Evolutionary conservation across 176 grass and related monocot species (phyloP), one percentile per base, ranked within the genome.

Genomic region (Ensete ventricosum): DNA sequence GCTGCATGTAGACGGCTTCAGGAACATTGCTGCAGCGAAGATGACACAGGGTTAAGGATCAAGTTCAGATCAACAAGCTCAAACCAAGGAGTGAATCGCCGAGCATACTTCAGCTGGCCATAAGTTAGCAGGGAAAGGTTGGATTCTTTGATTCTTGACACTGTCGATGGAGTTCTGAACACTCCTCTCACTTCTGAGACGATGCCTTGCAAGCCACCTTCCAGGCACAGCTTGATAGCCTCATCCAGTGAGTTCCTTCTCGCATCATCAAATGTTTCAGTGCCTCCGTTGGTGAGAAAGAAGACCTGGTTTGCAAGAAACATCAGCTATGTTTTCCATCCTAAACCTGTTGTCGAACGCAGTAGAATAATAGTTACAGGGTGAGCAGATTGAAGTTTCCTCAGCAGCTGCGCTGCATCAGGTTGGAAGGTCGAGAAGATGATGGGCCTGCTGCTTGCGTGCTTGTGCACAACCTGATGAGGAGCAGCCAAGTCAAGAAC

Each of bases 401-500:
- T 54, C 75, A 89, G 85, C 50, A 98, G 50, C 75, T 51, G 79
- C 6, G 82, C 86, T 65, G 88, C 94, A 53, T 98, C 94, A 12
- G 94, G 94, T 77, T 98, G 94, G 80, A 98, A 98, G 76, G 90
- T 97, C 16, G 94, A 97, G 83, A 91, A 97, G 63, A 97, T 76
- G 69, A 97, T 78, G 19, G 90, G 64, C 67, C 94, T 93, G 19
- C 78, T 88, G 67, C 89, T 93, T 55, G 77, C 85, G 59, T 80
- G 63, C 27, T 85, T 80, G 25, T 78, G 82, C 25, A 89, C 84
- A 50, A 93, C 94, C 94, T 96, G 34, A 43, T 43, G 34, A 43
- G 34, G 4, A 43, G 34, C 34, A 43, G 34, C 34, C 34, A 43
- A 6, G 34, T 43, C 34, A 43, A 43, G 34, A 43, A 43, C 34